Base-by-base conservation (phyloP, 106 monocot genomes). In the Dioscorea dumetorum region DNA sequence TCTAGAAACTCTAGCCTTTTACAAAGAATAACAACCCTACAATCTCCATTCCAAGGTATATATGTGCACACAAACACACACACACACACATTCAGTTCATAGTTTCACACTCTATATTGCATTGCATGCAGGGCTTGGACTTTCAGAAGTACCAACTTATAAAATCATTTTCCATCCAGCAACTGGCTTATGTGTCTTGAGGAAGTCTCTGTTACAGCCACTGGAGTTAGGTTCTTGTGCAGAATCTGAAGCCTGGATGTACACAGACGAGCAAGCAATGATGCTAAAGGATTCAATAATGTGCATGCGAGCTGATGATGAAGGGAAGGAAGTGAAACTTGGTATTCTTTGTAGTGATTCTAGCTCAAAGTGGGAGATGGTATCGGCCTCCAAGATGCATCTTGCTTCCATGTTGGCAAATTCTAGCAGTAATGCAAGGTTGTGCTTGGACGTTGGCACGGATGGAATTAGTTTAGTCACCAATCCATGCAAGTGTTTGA, bases 371-470 rank as follows among this genome's bases (percentile, higher is more conserved):
- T 92, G 91, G 91, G 64, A 68, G 22, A 13, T 73, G 21, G 73
- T 80, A 33, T 87, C 91, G 0, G 87, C 75, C 64, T 85, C 87
- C 18, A 82, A 74, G 73, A 80, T 92, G 87, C 87, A 92, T 50
- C n/a, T 92, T 14, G 60, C 91, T 2, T 33, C 86, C 6, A 73
- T 67, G 56, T 49, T 81, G 18, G 32, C 77, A 6, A 34, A 24
- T 49, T 16, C 53, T 19, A 73, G 49, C 21, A 41, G 41, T 6
- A 57, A 35, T 57, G 33, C n/a, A n/a, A 73, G 41, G 32, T 21
- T 80, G 18, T 80, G 75, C 71, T 22, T 80, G 53, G 80, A 80
- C 32, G 67, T 75, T 48, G 68, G 57, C 15, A 48, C 57, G 5
- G 63, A 69, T 70, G 68, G 70, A 9, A 65, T 20, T 10, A 71